phyloP scores from a whole-genome alignment of 2,329 filamentous ascomycete genomes.

The Gyromitra esculenta region DNA sequence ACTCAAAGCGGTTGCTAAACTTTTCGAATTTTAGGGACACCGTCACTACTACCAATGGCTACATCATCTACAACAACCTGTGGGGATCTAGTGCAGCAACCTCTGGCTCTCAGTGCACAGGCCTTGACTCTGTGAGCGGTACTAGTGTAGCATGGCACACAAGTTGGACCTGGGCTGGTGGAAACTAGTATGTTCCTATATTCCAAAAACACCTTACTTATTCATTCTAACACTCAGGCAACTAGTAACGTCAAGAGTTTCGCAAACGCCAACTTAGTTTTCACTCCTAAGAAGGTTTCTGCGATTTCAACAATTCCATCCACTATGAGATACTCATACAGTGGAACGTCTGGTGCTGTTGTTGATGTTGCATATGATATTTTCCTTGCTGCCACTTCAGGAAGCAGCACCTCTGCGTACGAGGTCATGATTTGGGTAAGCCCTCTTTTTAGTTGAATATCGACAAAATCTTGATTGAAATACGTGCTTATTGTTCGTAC shows the following conservation, averaged over 20 bases:
- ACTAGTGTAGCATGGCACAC: slow-evolving; percentile 63
- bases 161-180: slow-evolving; percentile 62
- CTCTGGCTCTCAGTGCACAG: slow-evolving; percentile 64
- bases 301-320: slow-evolving; percentile 60
- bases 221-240: slow-evolving; percentile 33
- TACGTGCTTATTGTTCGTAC: neutral
- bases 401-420: slow-evolving; percentile 65
- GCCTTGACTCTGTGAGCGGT: slow-evolving; percentile 61
- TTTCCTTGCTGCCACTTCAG: slow-evolving; percentile 66
- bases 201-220: neutral
- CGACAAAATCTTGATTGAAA: neutral
- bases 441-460: no score
- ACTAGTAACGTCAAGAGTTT: slow-evolving; percentile 57
- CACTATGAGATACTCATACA: slow-evolving; percentile 63
- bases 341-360: slow-evolving; percentile 63
- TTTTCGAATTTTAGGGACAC: slow-evolving; percentile 16
- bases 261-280: slow-evolving; percentile 58
- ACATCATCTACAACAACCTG: slow-evolving; percentile 62
- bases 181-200: slow-evolving; percentile 57
- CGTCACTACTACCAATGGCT: slow-evolving; percentile 57
- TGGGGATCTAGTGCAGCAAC: slow-evolving; percentile 62
- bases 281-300: slow-evolving; percentile 60
- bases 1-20: neutral
- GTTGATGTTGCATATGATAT: slow-evolving; percentile 72
- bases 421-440: slow-evolving; percentile 73